phyloP scores from a whole-genome alignment of 192 early-diverging fungal genomes.

The Coemansia pectinata region DNA sequence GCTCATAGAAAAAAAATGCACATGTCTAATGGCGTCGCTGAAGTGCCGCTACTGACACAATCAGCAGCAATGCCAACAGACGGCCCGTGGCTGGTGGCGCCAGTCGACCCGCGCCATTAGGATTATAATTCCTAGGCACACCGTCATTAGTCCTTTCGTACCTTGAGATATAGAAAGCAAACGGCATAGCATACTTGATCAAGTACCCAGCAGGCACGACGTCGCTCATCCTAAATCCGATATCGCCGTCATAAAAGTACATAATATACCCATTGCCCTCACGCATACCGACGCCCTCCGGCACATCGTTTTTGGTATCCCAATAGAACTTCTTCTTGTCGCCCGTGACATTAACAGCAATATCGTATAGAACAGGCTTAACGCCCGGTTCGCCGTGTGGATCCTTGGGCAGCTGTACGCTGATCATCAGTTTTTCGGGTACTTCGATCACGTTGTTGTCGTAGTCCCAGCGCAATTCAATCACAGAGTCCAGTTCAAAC shows the following conservation, averaged over 20 bases:
- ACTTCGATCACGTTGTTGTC: constrained; percentile 55
- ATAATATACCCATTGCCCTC: constrained; percentile 55
- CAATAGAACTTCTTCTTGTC: constrained; percentile 46
- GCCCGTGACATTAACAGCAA: constrained; percentile 51
- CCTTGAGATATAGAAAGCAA: constrained; percentile 51
- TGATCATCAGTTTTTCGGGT: constrained; percentile 55
- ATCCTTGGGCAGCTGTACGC: constrained; percentile 52
- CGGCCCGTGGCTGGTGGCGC: constrained; percentile 13
- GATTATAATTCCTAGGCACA: constrained; percentile 51
- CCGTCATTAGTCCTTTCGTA: constrained; percentile 55
- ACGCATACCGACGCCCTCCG: constrained; percentile 54
- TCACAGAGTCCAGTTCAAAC: constrained; percentile 54
- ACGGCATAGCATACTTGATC: constrained; percentile 56
- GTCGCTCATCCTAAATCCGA: constrained; percentile 56
- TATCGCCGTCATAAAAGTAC: constrained; percentile 56
- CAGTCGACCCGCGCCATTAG: constrained; percentile 30
- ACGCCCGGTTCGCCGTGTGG: constrained; percentile 35
- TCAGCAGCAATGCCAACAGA: constrained; percentile 10
- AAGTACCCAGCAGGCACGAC: constrained; percentile 52
- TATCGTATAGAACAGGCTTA: constrained; percentile 52
- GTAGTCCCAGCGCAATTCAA: constrained; percentile 55
- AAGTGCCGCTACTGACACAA: constrained; percentile 3
- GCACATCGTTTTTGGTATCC: constrained; percentile 57
- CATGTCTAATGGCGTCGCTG: constrained; percentile 4
- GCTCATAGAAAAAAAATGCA: neutral